Base-by-base conservation (phyloP, 1,284 basidiomycete species). In the Mrakiaceae sp. region DNA sequence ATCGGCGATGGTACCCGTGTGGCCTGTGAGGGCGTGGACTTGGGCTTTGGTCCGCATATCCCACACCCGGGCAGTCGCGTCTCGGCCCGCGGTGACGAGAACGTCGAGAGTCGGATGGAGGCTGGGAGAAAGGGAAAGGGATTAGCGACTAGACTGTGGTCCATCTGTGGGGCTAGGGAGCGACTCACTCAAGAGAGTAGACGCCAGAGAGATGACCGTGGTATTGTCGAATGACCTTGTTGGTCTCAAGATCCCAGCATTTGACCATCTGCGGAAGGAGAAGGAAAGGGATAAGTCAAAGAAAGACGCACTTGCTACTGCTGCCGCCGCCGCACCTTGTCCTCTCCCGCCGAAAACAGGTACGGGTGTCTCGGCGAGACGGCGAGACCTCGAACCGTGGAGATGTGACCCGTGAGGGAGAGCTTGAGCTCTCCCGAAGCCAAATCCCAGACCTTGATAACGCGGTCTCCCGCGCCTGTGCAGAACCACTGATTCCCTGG, bases 401-500 rank as follows among this genome's bases (percentile, higher is more conserved):
- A 94, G 64, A 98, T 98, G 74, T 99, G 95, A 7, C 96, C 95
- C 3, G 96, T 99, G 70, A 99, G 79, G 54, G 89, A 93, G 51
- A 98, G 79, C 77, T 94, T 98, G 72, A 98, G 81, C 77, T 97
- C 93, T 46, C 95, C 95, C 5, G 86, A 89, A 5, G 96, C 96
- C 69, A 98, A 75, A 75, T 98, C 94, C 95, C 95, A 98, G n/a
- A 99, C 93, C 80, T 99, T 98, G 76, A 99, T 90, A 58, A 98
- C 93, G 47, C 95, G 84, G 76, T 98, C 95, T 6, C 96, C 96
- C 0, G 95, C 95, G 66, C 95, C 95, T 0, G 93, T 95, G 0
- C 90, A 95, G 70, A 99, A 98, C 95, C 95, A 99, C 75, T 95
- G 81, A 79, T 98, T 99, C 43, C 91, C 92, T 14, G 95, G 95